phyloP scores from a whole-genome alignment of 805 yeast genomes.

The Allodekkera sacchari region DNA sequence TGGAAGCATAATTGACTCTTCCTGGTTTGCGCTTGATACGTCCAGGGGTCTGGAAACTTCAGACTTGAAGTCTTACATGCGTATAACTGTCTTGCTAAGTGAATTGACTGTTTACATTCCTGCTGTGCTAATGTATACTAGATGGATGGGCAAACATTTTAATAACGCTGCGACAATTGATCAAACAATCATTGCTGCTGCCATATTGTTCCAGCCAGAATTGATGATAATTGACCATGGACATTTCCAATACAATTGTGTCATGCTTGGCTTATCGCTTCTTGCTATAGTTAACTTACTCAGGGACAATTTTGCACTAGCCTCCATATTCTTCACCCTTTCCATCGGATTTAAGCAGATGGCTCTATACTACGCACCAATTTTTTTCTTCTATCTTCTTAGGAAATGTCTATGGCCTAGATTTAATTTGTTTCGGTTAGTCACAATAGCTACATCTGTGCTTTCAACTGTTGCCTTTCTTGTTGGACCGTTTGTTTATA shows the following conservation, averaged over 20 bases:
- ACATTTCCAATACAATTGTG: conserved; percentile 91
- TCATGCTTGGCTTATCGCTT: conserved; percentile 84
- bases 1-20: conserved; percentile 53
- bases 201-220: conserved; percentile 79
- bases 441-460: conserved; percentile 59
- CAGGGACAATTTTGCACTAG: conserved; percentile 53
- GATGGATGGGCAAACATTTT: conserved; percentile 58
- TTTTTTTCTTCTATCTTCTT: conserved; percentile 72
- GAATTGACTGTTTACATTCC: conserved; percentile 74
- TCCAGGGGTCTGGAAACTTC: conserved; percentile 72
- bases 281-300: conserved; percentile 58
- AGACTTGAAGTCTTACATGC: conserved; percentile 75
- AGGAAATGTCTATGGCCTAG: conserved; percentile 36
- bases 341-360: conserved; percentile 87
- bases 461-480: conserved; percentile 40
- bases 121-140: conserved; percentile 62
- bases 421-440: conserved; percentile 49
- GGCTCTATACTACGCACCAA: conserved; percentile 90
- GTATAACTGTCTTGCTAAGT: conserved; percentile 67
- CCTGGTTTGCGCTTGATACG: conserved; percentile 66
- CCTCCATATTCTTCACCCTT: conserved; percentile 69
- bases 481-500: conserved; percentile 52
- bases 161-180: conserved; percentile 50
- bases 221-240: conserved; percentile 88
- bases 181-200: conserved; percentile 67